These are phyloP conservation scores for Blastobotrys petasosporus DNA, from an alignment of 1,139 yeast genomes.

Conservation along the genomic window DNA sequence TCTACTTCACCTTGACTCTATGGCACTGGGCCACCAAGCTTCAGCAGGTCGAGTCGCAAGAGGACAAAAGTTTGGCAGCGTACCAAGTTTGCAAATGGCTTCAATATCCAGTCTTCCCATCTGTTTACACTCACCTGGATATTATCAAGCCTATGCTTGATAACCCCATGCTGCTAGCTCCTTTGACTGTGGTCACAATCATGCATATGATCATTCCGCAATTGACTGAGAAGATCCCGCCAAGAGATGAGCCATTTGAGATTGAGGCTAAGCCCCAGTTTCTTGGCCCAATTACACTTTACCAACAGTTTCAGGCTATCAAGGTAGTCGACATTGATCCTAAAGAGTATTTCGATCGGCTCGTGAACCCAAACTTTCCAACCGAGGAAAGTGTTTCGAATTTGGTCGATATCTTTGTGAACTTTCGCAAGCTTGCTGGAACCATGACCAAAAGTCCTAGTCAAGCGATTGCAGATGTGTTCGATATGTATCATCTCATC, in stretches of 20 bases:
- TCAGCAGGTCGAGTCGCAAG: not conserved
- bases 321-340: not conserved
- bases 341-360: not conserved
- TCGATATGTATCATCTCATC: constrained; percentile 1
- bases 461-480: constrained; percentile 4
- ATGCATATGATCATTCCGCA: constrained; percentile 6
- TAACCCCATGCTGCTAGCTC: not conserved
- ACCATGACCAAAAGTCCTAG: not conserved
- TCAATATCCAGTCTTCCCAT: constrained; percentile 1
- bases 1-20: not conserved
- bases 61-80: not conserved
- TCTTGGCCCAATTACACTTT: constrained; percentile 5
- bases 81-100: constrained; percentile 1
- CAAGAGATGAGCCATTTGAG: not conserved
- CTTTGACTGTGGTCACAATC: not conserved
- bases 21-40: not conserved
- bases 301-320: not conserved
- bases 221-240: constrained; percentile 2
- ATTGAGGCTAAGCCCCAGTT: not conserved
- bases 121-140: not conserved
- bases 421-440: not conserved
- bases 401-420: constrained; percentile 1
- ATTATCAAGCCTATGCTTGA: not conserved
- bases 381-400: not conserved
- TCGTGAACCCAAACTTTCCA: not conserved